Base-by-base conservation (phyloP, 2,329 filamentous ascomycete species). In the Talaromyces verruculosus region DNA sequence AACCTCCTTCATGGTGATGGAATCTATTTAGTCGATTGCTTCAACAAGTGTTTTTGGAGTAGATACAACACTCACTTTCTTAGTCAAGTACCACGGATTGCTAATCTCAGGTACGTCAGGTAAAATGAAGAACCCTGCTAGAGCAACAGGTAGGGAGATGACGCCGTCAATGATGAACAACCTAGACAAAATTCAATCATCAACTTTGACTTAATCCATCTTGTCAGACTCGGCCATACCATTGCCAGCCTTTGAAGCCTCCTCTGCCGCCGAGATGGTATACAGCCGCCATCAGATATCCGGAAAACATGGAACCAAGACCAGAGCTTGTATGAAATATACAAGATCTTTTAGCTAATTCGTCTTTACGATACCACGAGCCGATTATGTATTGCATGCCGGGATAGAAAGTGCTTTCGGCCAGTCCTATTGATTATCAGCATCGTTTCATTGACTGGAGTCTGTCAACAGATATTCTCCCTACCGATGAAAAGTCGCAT, bases 191-290 rank as follows among this genome's bases (percentile, higher is more conserved):
- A 10, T 11, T 19, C 17, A 58, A 35, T 45, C 22, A 13, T 57
- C 30, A 45, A 13, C 17, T 13, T 55, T 15, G 17, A 3, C 4
- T 19, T 10, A 8, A 17, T 1, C 37, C 55, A 55, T 22, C 41
- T 43, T 22, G 17, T 57, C 55, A 17, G 61, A 13, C 17, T 43
- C 1, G 15, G 7, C 11, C 45, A 60, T 70, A 76, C 77, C 77
- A 87, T 71, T 85, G 83, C 85, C 84, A 87, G 0, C 84, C 85
- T 15, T 75, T 74, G 65, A 80, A 82, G 1, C 84, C 84, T 25
- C 78, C 75, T n/a, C 69, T 73, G 0, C 82, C 83, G 8, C 80
- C 80, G 0, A 87, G 76, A 4, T 77, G 77, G 66, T 85, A 85
- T 1, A 85, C 81, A 0, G 77, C 83, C 0, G 84, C 80, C 81